phyloP scores from a whole-genome alignment of 2,329 filamentous ascomycete species.

The Aspergillus oerlinghausenensis region DNA sequence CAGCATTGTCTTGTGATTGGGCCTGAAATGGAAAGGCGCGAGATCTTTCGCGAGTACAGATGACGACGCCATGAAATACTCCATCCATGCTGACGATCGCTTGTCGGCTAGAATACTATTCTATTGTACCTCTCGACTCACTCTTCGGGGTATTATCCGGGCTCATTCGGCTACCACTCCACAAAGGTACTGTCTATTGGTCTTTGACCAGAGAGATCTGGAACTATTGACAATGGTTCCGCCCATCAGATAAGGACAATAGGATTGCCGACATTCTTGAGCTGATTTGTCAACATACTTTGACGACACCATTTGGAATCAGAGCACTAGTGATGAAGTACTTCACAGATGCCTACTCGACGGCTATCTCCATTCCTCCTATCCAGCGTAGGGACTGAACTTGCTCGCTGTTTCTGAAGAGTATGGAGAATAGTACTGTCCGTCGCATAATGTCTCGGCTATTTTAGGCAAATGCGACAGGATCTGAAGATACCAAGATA shows the following conservation, averaged over 20 bases:
- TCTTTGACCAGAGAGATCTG: background rate
- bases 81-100: background rate
- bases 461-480: background rate
- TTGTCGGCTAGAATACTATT: background rate
- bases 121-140: background rate
- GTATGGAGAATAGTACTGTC: background rate
- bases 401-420: background rate
- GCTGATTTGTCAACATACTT: background rate
- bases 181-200: too few relatives aligned
- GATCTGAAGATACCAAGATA: background rate
- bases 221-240: background rate
- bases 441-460: background rate
- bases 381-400: background rate
- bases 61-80: constrained; percentile 1
- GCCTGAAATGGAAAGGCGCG: constrained; percentile 11
- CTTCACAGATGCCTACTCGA: background rate
- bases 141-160: too few relatives aligned
- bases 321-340: background rate
- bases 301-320: background rate
- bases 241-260: background rate
- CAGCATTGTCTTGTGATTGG: constrained; percentile 16
- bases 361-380: background rate
- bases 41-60: constrained; percentile 1
- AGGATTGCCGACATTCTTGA: background rate
- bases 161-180: too few relatives aligned